phyloP scores from a whole-genome alignment of 176 grass and related monocot genomes.

The Eleusine indica region DNA sequence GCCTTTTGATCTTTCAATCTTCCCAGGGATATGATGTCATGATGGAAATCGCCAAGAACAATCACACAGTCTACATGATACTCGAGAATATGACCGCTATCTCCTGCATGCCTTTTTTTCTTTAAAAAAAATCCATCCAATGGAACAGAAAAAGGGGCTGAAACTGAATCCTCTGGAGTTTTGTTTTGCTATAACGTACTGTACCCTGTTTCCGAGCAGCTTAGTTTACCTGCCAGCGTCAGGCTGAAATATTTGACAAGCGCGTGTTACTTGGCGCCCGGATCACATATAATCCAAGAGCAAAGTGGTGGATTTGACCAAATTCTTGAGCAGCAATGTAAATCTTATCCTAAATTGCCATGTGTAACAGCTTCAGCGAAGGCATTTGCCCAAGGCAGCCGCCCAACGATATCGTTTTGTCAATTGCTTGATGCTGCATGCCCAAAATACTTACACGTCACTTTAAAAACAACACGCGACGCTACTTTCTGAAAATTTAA shows the following conservation, averaged over 20 bases:
- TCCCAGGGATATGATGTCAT: constrained; percentile 40
- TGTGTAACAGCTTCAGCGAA: constrained; percentile 37
- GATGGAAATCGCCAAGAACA: constrained; percentile 33
- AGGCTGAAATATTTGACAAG: not conserved
- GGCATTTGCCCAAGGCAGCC: constrained; percentile 4
- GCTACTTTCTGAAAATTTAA: not conserved
- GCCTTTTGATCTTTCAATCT: constrained; percentile 43
- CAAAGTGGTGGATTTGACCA: not conserved
- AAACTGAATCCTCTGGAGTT: constrained; percentile 25
- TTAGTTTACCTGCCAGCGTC: constrained; percentile 28
- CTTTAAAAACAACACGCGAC: constrained; percentile 24
- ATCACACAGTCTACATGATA: constrained; percentile 33
- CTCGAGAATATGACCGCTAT: constrained; percentile 19
- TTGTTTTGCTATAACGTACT: not conserved
- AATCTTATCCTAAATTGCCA: constrained; percentile 31
- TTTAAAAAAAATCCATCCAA: not conserved
- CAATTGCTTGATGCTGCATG: constrained; percentile 28
- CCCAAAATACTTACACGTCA: not conserved
- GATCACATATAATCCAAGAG: not conserved
- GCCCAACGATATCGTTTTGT: constrained; percentile 5
- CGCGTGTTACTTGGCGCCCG: constrained; percentile 2
- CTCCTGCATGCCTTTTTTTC: constrained; percentile 16
- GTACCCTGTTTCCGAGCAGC: constrained; percentile 3
- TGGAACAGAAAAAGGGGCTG: constrained; percentile 40
- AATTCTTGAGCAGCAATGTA: constrained; percentile 24